Percentiles rank a stretch among this genome's conserved stretches.
These are phyloP conservation scores for Heracleum sosnowskyi DNA, from an alignment of 129 eudicot genomes.

Conservation along the genomic window DNA sequence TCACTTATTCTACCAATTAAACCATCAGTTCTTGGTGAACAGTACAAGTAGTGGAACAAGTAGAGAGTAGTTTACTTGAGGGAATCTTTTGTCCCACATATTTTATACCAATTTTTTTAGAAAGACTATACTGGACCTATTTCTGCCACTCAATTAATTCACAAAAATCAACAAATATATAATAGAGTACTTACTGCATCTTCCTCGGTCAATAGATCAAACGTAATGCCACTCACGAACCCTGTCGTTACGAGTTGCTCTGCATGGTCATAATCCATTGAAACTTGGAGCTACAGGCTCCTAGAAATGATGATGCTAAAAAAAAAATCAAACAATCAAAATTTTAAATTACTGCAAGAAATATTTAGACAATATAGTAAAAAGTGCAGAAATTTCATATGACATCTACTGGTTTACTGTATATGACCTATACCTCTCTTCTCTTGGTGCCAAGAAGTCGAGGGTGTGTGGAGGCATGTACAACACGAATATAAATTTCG, in stretches of 20 bases:
- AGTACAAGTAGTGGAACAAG: not conserved
- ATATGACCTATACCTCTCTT: not conserved
- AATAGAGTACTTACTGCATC: conserved; percentile 61
- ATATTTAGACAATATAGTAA: not conserved
- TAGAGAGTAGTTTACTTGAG: not conserved
- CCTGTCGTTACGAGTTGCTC: conserved; percentile 50
- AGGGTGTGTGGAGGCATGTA: not conserved
- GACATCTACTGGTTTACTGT: not conserved
- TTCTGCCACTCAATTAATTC: not conserved
- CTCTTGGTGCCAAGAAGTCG: not conserved
- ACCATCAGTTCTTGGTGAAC: too few relatives aligned
- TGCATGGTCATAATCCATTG: conserved; percentile 46
- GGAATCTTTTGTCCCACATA: not conserved
- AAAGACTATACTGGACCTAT: not conserved
- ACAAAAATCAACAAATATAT: not conserved
- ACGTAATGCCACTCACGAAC: conserved; percentile 48
- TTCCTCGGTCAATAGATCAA: conserved; percentile 48
- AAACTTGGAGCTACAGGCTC: conserved; percentile 7
- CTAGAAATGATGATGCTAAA: not conserved
- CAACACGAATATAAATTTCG: not conserved
- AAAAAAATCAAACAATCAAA: not conserved
- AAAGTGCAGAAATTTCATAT: not conserved
- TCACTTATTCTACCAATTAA: too few relatives aligned
- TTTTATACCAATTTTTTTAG: not conserved
- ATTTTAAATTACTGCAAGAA: not conserved